Conservation (phyloP, 2,329 filamentous ascomycete genomes). For the Stagonosporopsis tanaceti region DNA sequence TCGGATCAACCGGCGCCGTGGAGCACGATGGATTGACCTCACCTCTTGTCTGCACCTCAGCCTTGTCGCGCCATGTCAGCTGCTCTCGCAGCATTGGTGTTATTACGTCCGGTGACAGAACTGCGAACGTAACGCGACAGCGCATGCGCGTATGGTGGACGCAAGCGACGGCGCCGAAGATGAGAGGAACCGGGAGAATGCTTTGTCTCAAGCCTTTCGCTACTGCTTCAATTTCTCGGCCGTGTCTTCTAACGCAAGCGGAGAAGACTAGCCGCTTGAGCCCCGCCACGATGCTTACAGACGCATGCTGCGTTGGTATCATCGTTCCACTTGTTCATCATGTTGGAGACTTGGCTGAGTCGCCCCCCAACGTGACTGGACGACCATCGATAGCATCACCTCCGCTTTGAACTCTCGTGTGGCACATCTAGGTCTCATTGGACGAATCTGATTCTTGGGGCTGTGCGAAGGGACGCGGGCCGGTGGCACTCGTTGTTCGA, state of each 20-base stretch:
- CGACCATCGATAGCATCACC: conserved; percentile 23
- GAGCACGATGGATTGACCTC: conserved; percentile 26
- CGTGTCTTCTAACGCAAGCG: conserved; percentile 19
- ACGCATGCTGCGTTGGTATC: conserved; percentile 25
- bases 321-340: conserved; percentile 27
- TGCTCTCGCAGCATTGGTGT: background rate
- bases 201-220: conserved; percentile 8
- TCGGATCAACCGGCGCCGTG: conserved; percentile 35
- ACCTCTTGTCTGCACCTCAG: conserved; percentile 16
- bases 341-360: conserved; percentile 27
- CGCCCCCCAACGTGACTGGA: conserved; percentile 28
- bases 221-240: conserved; percentile 24
- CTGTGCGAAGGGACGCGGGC: conserved; percentile 19
- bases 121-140: background rate
- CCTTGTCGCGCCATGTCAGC: background rate
- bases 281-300: conserved; percentile 26
- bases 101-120: background rate
- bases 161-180: background rate
- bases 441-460: conserved; percentile 18
- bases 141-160: background rate
- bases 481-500: conserved; percentile 16
- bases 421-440: conserved; percentile 24
- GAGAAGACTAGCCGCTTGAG: conserved; percentile 26
- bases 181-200: background rate
- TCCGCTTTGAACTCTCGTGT: conserved; percentile 25